These are phyloP conservation scores for Aspergillus pseudoviridinutans DNA, from an alignment of 2,329 filamentous ascomycete species.

Conservation along the genomic window DNA sequence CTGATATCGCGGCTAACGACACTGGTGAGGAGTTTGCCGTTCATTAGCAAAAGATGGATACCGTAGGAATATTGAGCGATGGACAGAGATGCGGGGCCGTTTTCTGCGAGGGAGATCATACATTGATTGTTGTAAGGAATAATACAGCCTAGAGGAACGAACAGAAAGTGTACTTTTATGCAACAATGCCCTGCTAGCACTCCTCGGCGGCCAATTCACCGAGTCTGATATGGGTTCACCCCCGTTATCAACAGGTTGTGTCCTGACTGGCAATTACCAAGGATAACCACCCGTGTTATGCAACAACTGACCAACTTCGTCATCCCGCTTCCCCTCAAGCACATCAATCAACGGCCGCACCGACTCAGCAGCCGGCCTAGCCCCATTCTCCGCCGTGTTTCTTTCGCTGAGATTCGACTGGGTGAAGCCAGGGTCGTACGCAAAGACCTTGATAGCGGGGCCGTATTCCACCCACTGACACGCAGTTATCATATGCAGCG, in stretches of 20 bases:
- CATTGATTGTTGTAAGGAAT: not conserved
- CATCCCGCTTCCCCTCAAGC: constrained; percentile 10
- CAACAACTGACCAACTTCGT: constrained; percentile 6
- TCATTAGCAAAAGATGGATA: not conserved
- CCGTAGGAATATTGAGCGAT: not conserved
- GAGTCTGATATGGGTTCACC: too few relatives aligned
- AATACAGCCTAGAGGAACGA: not conserved
- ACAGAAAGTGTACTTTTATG: too few relatives aligned
- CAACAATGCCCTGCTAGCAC: too few relatives aligned
- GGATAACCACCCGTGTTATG: constrained; percentile 10
- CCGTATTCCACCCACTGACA: constrained; percentile 9
- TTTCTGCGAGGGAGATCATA: not conserved
- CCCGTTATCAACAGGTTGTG: not conserved
- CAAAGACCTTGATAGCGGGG: constrained; percentile 7
- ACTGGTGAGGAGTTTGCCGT: too few relatives aligned
- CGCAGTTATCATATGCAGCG: constrained; percentile 36
- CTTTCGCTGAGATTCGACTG: constrained; percentile 8
- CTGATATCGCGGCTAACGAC: too few relatives aligned
- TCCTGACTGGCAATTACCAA: constrained; percentile 2
- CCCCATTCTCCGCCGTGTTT: constrained; percentile 11
- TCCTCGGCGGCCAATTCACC: too few relatives aligned
- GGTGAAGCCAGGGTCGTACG: constrained; percentile 11
- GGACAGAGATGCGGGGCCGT: not conserved
- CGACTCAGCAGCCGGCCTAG: constrained; percentile 5
- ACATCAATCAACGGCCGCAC: constrained; percentile 12